Conservation (phyloP, 768 basidiomycete genomes). For the Cyclocybe aegerita region DNA sequence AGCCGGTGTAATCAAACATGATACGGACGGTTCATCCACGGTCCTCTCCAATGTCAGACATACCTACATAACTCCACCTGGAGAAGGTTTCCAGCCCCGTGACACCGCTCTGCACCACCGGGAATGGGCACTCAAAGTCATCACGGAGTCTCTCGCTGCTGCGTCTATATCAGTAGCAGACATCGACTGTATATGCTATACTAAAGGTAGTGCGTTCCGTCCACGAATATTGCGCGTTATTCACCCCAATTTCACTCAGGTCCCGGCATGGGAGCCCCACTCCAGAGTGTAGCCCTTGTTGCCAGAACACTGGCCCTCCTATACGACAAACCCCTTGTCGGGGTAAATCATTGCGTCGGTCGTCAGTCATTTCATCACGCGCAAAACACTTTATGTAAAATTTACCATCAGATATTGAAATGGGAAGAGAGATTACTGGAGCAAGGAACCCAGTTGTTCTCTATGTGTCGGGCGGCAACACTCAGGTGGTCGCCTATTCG, state of each 20-base stretch:
- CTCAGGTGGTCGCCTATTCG: conserved; percentile 98
- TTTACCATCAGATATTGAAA: conserved; percentile 82
- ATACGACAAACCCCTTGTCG: conserved; percentile 88
- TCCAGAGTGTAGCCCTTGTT: conserved; percentile 93
- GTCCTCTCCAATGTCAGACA: conserved; percentile 94
- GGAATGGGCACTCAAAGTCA: conserved; percentile 84
- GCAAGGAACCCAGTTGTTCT: conserved; percentile 95
- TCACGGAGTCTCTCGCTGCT: conserved; percentile 70
- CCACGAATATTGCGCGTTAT: not conserved
- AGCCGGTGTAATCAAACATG: conserved; percentile 87
- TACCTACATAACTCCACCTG: conserved; percentile 98
- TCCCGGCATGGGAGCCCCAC: conserved; percentile 98
- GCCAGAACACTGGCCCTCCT: conserved; percentile 88
- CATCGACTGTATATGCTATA: conserved; percentile 94
- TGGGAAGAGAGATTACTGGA: conserved; percentile 93
- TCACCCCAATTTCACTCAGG: conserved; percentile 46
- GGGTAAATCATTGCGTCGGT: conserved; percentile 99
- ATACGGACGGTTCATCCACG: conserved; percentile 63
- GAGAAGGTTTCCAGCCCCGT: conserved; percentile 94
- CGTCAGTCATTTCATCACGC: conserved; percentile 53
- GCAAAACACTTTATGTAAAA: not conserved
- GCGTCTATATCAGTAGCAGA: conserved; percentile 73
- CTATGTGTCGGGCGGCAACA: conserved; percentile 98
- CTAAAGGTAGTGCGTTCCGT: conserved; percentile 67
- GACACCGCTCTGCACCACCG: conserved; percentile 97